Percentiles rank a stretch among this genome's conserved stretches.
phyloP scores from a whole-genome alignment of 2,329 filamentous ascomycete species.

The Elsinoe australis region DNA sequence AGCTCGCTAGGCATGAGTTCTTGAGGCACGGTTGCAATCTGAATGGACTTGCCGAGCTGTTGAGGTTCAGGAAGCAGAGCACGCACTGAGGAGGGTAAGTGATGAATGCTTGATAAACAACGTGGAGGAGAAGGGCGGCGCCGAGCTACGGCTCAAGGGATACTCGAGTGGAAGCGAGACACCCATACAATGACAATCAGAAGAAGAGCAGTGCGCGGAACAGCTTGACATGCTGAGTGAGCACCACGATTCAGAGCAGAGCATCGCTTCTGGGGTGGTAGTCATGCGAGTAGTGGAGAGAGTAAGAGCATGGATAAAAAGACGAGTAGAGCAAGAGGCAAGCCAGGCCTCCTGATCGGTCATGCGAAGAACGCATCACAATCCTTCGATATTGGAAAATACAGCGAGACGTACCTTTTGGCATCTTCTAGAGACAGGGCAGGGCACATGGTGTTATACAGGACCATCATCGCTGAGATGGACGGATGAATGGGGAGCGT shows the following conservation, averaged over 20 bases:
- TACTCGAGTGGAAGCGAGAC: background rate
- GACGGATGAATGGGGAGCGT: background rate
- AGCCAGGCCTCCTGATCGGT: background rate
- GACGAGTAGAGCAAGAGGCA: background rate
- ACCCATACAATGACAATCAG: background rate
- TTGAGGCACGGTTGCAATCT: constrained; percentile 83
- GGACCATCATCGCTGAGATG: background rate
- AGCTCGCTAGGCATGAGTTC: constrained; percentile 88
- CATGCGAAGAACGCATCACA: background rate
- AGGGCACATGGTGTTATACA: background rate
- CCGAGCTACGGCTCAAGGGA: constrained; percentile 14
- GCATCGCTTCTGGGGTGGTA: background rate
- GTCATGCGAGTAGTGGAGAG: too few relatives aligned
- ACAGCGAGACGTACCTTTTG: constrained; percentile 2
- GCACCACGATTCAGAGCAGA: too few relatives aligned
- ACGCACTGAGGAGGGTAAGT: constrained; percentile 13
- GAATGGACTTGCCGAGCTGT: constrained; percentile 72
- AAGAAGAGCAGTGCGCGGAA: too few relatives aligned
- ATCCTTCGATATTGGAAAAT: constrained; percentile 1
- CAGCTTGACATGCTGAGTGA: too few relatives aligned
- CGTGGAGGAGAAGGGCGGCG: constrained; percentile 2
- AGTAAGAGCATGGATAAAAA: too few relatives aligned
- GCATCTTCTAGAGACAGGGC: constrained; percentile 8
- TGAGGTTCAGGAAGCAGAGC: constrained; percentile 63
- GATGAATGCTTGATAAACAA: background rate